A percentile compares a stretch with the other conserved stretches of the same genome.
These are phyloP conservation scores for Candolleomyces eurysporus DNA, from an alignment of 768 basidiomycete species.

Conservation along the genomic window DNA sequence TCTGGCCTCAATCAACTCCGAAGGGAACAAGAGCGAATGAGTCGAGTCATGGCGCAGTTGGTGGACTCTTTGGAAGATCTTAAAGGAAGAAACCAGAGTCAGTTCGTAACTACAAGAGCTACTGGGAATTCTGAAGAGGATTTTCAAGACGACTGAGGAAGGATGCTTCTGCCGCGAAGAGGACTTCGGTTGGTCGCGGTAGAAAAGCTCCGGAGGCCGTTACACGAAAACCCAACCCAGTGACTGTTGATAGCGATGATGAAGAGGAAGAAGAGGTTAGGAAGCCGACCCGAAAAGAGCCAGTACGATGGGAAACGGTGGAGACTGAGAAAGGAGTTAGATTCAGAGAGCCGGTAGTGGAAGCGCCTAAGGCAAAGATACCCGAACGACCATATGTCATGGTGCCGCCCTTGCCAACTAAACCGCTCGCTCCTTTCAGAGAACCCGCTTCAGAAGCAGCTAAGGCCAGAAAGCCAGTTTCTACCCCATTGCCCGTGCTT, in stretches of 20 bases:
- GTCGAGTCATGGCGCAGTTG: not conserved
- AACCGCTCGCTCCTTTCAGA: not conserved
- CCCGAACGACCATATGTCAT: not conserved
- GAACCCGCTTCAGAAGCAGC: not conserved
- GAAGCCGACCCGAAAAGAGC: not conserved
- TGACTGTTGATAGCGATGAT: not conserved
- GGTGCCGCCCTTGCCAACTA: not conserved
- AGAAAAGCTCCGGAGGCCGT: not conserved
- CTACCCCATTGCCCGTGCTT: not conserved
- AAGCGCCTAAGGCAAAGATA: not conserved
- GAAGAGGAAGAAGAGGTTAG: not conserved
- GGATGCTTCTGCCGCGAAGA: not conserved
- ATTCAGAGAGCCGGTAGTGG: not conserved
- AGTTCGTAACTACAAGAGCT: too few species aligned
- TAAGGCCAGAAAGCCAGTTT: not conserved
- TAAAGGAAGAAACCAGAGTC: not conserved
- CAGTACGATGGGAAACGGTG: not conserved
- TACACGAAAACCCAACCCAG: not conserved
- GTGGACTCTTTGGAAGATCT: not conserved
- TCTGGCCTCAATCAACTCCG: not conserved
- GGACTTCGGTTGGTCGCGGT: not conserved
- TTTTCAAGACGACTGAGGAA: conserved; percentile 8
- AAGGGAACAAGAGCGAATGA: not conserved
- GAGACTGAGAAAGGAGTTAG: not conserved
- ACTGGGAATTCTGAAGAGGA: not conserved